These are phyloP conservation scores for Linnemannia elongata DNA, from an alignment of 192 early-diverging fungal species.

Conservation along the genomic window DNA sequence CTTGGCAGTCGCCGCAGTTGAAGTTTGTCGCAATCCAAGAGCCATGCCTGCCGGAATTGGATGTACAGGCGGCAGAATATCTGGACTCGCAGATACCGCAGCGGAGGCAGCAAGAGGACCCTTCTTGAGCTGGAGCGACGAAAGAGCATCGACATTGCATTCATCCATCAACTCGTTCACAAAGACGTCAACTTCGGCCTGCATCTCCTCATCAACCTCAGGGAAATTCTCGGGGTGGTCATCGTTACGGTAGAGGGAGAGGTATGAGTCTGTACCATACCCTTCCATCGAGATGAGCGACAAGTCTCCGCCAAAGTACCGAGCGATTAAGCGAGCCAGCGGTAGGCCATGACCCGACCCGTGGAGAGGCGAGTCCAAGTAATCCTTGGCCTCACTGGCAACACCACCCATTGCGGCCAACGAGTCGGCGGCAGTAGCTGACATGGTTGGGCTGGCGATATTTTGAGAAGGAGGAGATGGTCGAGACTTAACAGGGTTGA, in stretches of 20 bases:
- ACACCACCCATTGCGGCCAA: slow-evolving; percentile 16
- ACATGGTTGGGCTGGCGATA: not conserved
- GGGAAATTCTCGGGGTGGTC: slow-evolving; percentile 56
- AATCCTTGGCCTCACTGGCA: slow-evolving; percentile 24
- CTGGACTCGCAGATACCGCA: not conserved
- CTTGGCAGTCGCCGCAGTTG: not conserved
- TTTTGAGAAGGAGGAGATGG: not conserved
- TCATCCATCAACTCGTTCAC: slow-evolving; percentile 48
- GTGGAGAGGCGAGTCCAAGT: slow-evolving; percentile 39
- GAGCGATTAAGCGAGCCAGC: slow-evolving; percentile 68
- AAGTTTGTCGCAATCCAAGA: not conserved
- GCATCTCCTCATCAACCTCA: slow-evolving; percentile 45
- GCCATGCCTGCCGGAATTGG: not conserved
- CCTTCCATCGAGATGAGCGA: slow-evolving; percentile 77
- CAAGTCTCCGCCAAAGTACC: slow-evolving; percentile 77
- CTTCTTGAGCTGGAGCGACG: not conserved
- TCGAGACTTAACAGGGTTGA: slow-evolving; percentile 48
- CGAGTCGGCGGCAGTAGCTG: not conserved
- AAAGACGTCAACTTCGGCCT: slow-evolving; percentile 43
- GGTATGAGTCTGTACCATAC: slow-evolving; percentile 72
- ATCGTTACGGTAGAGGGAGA: slow-evolving; percentile 58
- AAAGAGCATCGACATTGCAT: not conserved
- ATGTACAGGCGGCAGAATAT: not conserved
- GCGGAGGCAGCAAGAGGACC: not conserved
- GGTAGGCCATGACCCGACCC: slow-evolving; percentile 58